Evolutionary conservation across 352 stramenopile species (phyloP), one percentile per base, ranked within the genome.

Genomic region (Globisporangium paddicum): DNA sequence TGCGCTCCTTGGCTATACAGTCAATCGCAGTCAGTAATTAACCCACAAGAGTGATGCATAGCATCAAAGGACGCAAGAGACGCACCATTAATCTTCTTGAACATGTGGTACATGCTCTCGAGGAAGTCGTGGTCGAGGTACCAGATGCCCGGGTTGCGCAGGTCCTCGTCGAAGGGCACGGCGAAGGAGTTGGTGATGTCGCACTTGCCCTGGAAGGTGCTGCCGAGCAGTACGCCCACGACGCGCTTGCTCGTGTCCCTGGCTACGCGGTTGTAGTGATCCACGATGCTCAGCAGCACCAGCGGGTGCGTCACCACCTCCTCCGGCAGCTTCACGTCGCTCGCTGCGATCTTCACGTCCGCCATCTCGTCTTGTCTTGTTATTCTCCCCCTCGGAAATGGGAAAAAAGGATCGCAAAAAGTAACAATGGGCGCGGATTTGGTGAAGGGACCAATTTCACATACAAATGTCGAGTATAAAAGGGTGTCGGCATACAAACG

Each of bases 91-190:
- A 97, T 96, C 75, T 98, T 97, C 75, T 94, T 96, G 71, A 97
- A 98, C 90, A 98, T 98, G 52, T 72, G 64, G 63, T 89, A 96
- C 97, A 99, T 99, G 69, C 83, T 99, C 72, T 99, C 97, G 40
- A 99, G 76, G 68, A 98, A 99, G 79, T 99, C 98, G 77, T 99
- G 97, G 84, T 99, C 97, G 42, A 99, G 77, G 77, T 99, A 99
- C 93, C 98, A 99, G 52, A 99, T 98, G 21, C 79, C 81, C 37
- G 92, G 90, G 78, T 99, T 98, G 55, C 95, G 94, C 48, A 96
- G 73, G 69, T 99, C 97, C 79, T 99, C 97, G 67, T 99, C 97
- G 69, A 99, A 99, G 6, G 97, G 97, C 58, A 99, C 97, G 8
- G 86, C 86, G 69, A 96, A 97, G 58, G 87, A 96, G 73, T 97